Percentiles rank a stretch among this genome's conserved stretches.
phyloP scores from a whole-genome alignment of 108 stramenopile species.

The Mayamaea pseudoterrestris region DNA sequence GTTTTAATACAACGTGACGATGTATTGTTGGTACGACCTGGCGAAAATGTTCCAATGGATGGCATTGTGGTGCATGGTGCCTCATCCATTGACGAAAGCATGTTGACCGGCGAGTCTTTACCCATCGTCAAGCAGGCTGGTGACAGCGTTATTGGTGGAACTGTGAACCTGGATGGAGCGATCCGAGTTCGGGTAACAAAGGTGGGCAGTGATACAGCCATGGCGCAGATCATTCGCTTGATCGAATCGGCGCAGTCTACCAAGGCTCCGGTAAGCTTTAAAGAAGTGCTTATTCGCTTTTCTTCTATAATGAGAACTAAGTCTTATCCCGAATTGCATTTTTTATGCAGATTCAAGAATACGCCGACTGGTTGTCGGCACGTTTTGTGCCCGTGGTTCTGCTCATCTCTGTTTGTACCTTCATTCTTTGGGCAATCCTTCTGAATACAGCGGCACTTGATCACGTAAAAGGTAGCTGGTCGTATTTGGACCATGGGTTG shows the following conservation, averaged over 20 bases:
- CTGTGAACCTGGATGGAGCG: slow-evolving; percentile 20
- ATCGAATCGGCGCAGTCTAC: slow-evolving; percentile 90
- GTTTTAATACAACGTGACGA: slow-evolving; percentile 39
- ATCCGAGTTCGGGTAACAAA: slow-evolving; percentile 65
- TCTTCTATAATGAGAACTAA: too few species aligned
- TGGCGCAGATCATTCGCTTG: slow-evolving; percentile 77
- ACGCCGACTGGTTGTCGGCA: slow-evolving; percentile 84
- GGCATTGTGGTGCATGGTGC: slow-evolving; percentile 64
- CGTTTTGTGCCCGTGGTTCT: slow-evolving; percentile 83
- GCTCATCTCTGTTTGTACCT: slow-evolving; percentile 49
- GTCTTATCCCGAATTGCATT: too few species aligned
- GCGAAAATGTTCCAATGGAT: slow-evolving; percentile 69
- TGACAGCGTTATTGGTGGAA: slow-evolving; percentile 52
- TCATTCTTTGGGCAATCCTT: slow-evolving; percentile 63
- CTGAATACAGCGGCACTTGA: too few species aligned
- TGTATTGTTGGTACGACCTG: slow-evolving; percentile 57
- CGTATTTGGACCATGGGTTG: too few species aligned
- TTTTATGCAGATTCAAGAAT: slow-evolving; percentile 72
- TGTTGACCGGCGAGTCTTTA: slow-evolving; percentile 88
- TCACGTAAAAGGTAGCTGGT: too few species aligned
- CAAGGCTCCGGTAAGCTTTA: too few species aligned
- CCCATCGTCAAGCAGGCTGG: slow-evolving; percentile 68
- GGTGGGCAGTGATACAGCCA: slow-evolving; percentile 55
- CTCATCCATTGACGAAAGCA: slow-evolving; percentile 78
- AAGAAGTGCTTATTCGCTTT: too few species aligned